phyloP scores from a whole-genome alignment of 2,329 filamentous ascomycete species.

The Hypoxylon sp. region DNA sequence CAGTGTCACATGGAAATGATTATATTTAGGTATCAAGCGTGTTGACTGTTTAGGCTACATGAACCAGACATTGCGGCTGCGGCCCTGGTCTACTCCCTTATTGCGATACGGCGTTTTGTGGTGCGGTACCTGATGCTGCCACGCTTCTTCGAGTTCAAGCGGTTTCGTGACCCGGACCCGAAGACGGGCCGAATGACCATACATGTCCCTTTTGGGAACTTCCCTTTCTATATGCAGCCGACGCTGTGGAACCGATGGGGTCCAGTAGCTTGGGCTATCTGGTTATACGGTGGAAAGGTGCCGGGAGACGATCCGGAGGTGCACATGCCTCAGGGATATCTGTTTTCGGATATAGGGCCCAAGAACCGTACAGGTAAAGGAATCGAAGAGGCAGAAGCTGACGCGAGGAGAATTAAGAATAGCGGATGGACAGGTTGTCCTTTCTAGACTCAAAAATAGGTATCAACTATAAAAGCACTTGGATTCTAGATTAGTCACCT shows the following conservation, averaged over 20 bases:
- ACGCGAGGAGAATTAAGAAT: constrained; percentile 57
- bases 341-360: constrained; percentile 74
- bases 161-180: constrained; percentile 65
- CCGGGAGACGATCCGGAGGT: constrained; percentile 60
- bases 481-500: neutral
- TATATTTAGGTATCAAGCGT: neutral
- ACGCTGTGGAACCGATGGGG: constrained; percentile 75
- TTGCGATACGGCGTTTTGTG: constrained; percentile 68
- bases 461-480: neutral
- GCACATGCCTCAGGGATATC: constrained; percentile 66
- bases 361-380: constrained; percentile 67
- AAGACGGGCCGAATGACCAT: constrained; percentile 67
- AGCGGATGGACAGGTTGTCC: constrained; percentile 52
- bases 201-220: constrained; percentile 67
- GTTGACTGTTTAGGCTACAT: constrained; percentile 55
- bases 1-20: neutral
- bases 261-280: constrained; percentile 65
- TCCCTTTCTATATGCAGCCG: constrained; percentile 75
- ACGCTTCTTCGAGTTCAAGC: constrained; percentile 61
- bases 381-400: constrained; percentile 61
- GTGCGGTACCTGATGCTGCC: constrained; percentile 74
- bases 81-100: constrained; percentile 61
- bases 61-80: constrained; percentile 59
- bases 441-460: constrained; percentile 38
- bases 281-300: constrained; percentile 61